phyloP scores from a whole-genome alignment of 768 basidiomycete species.

The Trametes meyenii region DNA sequence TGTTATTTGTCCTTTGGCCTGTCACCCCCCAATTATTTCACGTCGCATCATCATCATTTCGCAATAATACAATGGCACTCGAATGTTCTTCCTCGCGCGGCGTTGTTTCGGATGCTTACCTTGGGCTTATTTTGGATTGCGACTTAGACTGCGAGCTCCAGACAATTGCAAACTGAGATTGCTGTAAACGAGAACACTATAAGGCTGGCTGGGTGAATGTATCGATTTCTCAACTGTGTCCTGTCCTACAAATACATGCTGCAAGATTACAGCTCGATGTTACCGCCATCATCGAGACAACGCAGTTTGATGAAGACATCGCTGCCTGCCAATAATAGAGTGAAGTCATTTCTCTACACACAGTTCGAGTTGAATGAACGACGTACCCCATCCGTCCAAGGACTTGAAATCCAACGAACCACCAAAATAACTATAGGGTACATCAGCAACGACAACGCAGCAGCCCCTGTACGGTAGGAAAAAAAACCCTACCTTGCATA shows the following conservation, averaged over 20 bases:
- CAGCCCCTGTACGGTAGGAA: slow-evolving; percentile 16
- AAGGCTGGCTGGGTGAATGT: neutral
- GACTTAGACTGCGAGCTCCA: neutral
- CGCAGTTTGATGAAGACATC: slow-evolving; percentile 59
- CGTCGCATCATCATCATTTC: slow-evolving; percentile 25
- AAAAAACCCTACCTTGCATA: slow-evolving; percentile 54
- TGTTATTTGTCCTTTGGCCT: slow-evolving; percentile 21
- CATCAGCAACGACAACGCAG: slow-evolving; percentile 27
- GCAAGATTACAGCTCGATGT: slow-evolving; percentile 47
- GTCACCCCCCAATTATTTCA: slow-evolving; percentile 22
- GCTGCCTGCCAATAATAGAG: slow-evolving; percentile 37
- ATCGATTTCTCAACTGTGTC: neutral
- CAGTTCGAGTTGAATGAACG: neutral
- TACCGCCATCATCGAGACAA: slow-evolving; percentile 54
- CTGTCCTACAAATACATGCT: neutral
- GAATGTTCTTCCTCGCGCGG: slow-evolving; percentile 5
- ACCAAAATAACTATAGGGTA: slow-evolving; percentile 70
- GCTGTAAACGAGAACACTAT: neutral
- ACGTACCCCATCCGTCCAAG: slow-evolving; percentile 81
- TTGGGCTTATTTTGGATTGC: neutral
- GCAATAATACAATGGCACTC: slow-evolving; percentile 27
- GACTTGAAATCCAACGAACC: slow-evolving; percentile 82
- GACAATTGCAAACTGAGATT: neutral
- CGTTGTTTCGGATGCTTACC: neutral
- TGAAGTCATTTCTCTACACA: slow-evolving; percentile 6